A percentile compares a stretch with the other conserved stretches of the same genome.
These are phyloP conservation scores for Nakazawaea wyomingensis DNA, from an alignment of 805 yeast species.

Conservation along the genomic window DNA sequence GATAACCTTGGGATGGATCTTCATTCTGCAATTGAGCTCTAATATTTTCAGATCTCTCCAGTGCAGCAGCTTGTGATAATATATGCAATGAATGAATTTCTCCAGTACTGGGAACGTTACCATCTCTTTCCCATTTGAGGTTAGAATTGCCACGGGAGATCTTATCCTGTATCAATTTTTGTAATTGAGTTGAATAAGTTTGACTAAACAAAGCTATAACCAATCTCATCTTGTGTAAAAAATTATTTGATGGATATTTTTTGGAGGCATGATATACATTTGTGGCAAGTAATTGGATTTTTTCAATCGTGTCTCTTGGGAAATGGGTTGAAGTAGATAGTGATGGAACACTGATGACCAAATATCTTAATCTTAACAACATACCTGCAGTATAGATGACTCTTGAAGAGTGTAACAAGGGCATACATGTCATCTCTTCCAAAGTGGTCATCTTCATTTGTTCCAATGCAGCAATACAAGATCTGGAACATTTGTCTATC, in stretches of 20 bases:
- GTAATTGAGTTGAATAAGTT: slow-evolving; percentile 54
- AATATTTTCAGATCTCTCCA: slow-evolving; percentile 2
- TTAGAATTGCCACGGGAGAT: neutral
- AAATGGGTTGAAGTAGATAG: slow-evolving; percentile 37
- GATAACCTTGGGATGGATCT: neutral
- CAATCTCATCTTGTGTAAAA: slow-evolving; percentile 47
- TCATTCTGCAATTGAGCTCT: neutral
- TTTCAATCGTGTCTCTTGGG: slow-evolving; percentile 37
- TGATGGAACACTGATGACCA: slow-evolving; percentile 48
- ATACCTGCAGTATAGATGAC: slow-evolving; percentile 63
- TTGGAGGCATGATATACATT: slow-evolving; percentile 24
- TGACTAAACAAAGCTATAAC: slow-evolving; percentile 56
- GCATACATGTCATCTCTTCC: slow-evolving; percentile 48
- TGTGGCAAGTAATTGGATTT: slow-evolving; percentile 21
- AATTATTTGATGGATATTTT: slow-evolving; percentile 40
- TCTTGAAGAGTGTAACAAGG: slow-evolving; percentile 52
- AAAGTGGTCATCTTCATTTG: slow-evolving; percentile 40
- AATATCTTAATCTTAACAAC: slow-evolving; percentile 50
- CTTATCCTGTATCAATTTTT: slow-evolving; percentile 9
- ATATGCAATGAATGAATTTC: slow-evolving; percentile 15
- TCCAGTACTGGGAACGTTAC: neutral
- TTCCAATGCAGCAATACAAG: slow-evolving; percentile 47
- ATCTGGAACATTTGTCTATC: slow-evolving; percentile 45
- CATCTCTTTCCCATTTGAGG: slow-evolving; percentile 4
- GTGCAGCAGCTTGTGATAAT: slow-evolving; percentile 27